Evolutionary conservation across 495 filamentous ascomycete genomes (phyloP), one percentile per base, ranked within the genome.

Genomic region (Trichoderma asperelloides): DNA sequence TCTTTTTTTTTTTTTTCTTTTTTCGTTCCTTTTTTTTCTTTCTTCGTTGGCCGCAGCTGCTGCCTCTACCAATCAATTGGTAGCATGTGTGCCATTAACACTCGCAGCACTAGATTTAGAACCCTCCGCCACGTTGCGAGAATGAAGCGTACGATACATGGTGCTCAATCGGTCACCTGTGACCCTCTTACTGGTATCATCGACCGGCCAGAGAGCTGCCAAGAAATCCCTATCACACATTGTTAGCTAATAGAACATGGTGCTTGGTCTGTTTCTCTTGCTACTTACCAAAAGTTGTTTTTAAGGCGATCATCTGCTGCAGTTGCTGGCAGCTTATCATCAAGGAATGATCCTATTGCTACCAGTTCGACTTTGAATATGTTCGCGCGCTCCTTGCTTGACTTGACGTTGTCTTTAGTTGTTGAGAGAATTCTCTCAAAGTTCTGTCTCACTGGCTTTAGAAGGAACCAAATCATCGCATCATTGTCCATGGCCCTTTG

Each of bases 381-480:
- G 47, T 75, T 76, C 25, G 88, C 85, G 16, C 88, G 80, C 65
- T 83, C 81, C 40, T 82, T 77, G 69, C 87, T 85, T 55, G 82
- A 82, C 43, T 85, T 87, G 62, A 87, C 82, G 55, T 33, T 67
- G 23, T 67, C 66, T 21, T 63, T 67, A 67, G 85, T 88, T 0
- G 85, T 90, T n/a, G 88, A 86, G 63, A 77, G 76, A 3, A 91
- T 81, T 41, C 79, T 78, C 64, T 81, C 81, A 8, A 92, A 75
- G 67, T 84, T 87, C 13, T 82, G 78, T 63, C 79, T 80, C 60
- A 89, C 84, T 15, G 86, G 89, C 66, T 81, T 83, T 73, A 90
- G 82, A 63, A 88, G 77, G 69, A 77, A 75, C 66, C 79, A 79
- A n/a, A 86, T 76, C 77, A 86, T 82, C 49, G 80, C 79, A 66